These are phyloP conservation scores for Primulina tabacum DNA, from an alignment of 257 asterid genomes.

Conservation along the genomic window DNA sequence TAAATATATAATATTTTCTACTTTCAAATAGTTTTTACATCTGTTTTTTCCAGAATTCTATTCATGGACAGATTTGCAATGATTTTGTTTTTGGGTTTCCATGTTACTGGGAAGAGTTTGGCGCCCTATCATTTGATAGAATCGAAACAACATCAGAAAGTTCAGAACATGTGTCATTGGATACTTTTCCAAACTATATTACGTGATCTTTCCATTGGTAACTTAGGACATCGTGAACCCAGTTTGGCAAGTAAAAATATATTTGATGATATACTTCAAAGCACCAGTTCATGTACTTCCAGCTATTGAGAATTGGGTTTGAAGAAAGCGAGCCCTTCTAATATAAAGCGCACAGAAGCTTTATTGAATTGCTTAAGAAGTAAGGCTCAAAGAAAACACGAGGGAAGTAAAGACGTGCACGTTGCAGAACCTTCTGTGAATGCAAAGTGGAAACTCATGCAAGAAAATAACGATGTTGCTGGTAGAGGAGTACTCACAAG, in stretches of 20 bases:
- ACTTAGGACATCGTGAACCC: constrained; percentile 23
- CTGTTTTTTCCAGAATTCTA: neutral
- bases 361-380: constrained; percentile 1
- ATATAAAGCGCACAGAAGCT: constrained; percentile 3
- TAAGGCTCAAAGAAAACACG: neutral
- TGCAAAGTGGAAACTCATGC: neutral
- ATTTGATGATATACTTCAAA: constrained; percentile 30
- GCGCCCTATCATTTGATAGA: constrained; percentile 32
- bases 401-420: neutral
- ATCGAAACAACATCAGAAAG: constrained; percentile 18
- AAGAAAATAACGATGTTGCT: neutral
- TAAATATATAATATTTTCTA: neutral
- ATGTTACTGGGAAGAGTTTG: constrained; percentile 62
- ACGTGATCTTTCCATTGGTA: neutral
- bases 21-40: constrained; percentile 5
- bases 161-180: neutral
- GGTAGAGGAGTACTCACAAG: constrained; percentile 8
- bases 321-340: constrained; percentile 18
- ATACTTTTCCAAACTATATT: neutral
- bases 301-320: constrained; percentile 12
- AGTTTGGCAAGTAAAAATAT: constrained; percentile 20
- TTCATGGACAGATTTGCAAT: constrained; percentile 41
- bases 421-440: neutral
- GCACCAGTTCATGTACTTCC: constrained; percentile 17
- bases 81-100: constrained; percentile 70